phyloP scores from a whole-genome alignment of 352 stramenopile species.

The Blastocystis sp. region DNA sequence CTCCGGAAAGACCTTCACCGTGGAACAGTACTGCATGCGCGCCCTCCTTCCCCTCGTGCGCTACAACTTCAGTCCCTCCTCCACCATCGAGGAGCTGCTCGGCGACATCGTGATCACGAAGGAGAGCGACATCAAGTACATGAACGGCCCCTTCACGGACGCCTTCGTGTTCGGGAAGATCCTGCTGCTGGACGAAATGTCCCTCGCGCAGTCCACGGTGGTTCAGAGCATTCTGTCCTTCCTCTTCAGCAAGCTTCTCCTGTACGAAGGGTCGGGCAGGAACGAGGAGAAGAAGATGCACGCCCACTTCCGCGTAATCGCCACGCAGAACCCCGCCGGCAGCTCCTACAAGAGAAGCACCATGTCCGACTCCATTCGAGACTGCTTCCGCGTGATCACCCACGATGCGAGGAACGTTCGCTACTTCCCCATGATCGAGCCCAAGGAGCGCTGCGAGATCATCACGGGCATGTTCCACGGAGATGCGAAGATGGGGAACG shows the following conservation, averaged over 20 bases:
- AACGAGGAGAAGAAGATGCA: conserved; percentile 53
- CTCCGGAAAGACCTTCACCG: conserved; percentile 52
- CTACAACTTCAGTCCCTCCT: conserved; percentile 44
- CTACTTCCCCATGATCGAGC: neutral
- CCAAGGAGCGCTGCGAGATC: neutral
- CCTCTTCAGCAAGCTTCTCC: conserved; percentile 1
- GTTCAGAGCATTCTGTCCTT: conserved; percentile 27
- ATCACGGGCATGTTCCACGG: neutral
- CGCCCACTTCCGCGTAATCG: conserved; percentile 58
- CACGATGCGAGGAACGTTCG: neutral
- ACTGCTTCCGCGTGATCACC: neutral
- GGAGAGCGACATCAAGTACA: conserved; percentile 13
- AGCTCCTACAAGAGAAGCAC: neutral
- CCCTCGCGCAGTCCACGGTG: neutral
- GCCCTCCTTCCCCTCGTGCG: neutral
- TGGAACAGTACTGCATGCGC: conserved; percentile 15
- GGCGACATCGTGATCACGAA: conserved; percentile 36
- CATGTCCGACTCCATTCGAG: neutral
- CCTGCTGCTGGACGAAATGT: conserved; percentile 57
- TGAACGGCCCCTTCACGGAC: conserved; percentile 56
- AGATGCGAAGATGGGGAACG: neutral
- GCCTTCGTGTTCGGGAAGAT: conserved; percentile 52
- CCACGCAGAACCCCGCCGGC: conserved; percentile 35
- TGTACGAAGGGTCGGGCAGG: neutral
- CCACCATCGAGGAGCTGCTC: conserved; percentile 49